Conservation (phyloP, 1,284 basidiomycete genomes). For the Ceratobasidium sp. region DNA sequence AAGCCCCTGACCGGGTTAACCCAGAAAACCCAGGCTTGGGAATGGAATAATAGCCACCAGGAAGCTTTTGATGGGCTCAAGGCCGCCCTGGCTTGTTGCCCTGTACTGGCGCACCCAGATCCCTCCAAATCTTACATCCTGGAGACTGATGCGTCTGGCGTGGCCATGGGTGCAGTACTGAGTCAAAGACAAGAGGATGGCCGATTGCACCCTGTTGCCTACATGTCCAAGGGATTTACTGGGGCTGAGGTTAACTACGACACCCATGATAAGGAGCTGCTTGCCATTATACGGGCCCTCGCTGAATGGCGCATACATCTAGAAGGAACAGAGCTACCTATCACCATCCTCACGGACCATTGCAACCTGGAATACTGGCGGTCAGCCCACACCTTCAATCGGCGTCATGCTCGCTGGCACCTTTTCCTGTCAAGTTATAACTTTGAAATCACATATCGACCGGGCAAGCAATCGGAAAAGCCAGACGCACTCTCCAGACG, state of each 20-base stretch:
- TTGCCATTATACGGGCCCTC: constrained; percentile 43
- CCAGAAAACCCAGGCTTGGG: constrained; percentile 43
- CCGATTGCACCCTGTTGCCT: constrained; percentile 43
- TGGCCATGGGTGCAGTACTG: constrained; percentile 42
- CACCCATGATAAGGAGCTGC: constrained; percentile 54
- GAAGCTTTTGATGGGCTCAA: constrained; percentile 51
- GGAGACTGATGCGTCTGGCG: constrained; percentile 31
- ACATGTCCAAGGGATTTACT: constrained; percentile 22
- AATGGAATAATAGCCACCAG: constrained; percentile 42
- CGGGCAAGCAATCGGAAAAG: too few relatives aligned
- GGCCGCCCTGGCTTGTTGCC: not conserved
- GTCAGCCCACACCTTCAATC: too few relatives aligned
- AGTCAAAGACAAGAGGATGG: constrained; percentile 45
- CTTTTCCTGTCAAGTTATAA: not conserved
- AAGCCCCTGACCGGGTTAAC: constrained; percentile 49
- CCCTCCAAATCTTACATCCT: constrained; percentile 10
- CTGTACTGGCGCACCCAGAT: constrained; percentile 23
- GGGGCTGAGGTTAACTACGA: constrained; percentile 53
- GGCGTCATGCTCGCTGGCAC: not conserved
- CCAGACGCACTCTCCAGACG: too few relatives aligned
- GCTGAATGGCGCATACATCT: constrained; percentile 50
- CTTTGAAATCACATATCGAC: not conserved
- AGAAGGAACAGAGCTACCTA: constrained; percentile 49
- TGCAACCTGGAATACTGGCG: constrained; percentile 57
- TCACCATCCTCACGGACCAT: constrained; percentile 58